Evolutionary conservation across 108 stramenopile species (phyloP).

Genomic region (Stephanodiscus minutulus): DNA sequence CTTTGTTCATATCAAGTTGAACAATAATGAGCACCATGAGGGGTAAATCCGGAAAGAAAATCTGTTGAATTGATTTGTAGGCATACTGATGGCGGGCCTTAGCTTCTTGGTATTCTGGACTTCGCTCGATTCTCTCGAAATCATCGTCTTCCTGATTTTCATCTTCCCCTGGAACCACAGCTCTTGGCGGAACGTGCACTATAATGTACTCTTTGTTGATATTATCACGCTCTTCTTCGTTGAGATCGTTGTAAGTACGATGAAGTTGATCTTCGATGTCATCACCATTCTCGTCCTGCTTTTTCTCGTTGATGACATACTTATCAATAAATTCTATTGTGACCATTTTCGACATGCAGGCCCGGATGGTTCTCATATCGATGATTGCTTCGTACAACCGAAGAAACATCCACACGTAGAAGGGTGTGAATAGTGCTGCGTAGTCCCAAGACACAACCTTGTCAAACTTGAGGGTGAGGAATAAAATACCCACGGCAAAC

Average conservation of each 20-base stretch:
- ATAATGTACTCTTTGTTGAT: conserved; percentile 55
- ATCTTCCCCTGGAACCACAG: conserved; percentile 34
- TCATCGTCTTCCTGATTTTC: conserved; percentile 49
- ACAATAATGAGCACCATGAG: conserved; percentile 66
- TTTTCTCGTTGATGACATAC: conserved; percentile 58
- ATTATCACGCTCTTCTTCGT: conserved; percentile 62
- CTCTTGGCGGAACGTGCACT: conserved; percentile 60
- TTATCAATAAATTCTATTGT: conserved; percentile 62
- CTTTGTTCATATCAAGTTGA: conserved; percentile 64
- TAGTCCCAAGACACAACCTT: conserved; percentile 30
- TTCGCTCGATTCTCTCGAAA: conserved; percentile 57
- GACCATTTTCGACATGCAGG: conserved; percentile 61
- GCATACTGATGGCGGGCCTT: conserved; percentile 48
- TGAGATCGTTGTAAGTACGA: conserved; percentile 58
- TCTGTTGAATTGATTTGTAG: conserved; percentile 35
- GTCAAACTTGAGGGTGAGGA: conserved; percentile 54
- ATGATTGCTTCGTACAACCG: conserved; percentile 40
- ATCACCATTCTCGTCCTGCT: conserved; percentile 48
- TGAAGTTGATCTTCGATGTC: conserved; percentile 45
- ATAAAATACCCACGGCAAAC: conserved; percentile 47
- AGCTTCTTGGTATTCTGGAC: conserved; percentile 69
- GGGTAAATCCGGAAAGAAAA: conserved; percentile 58
- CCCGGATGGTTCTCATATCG: conserved; percentile 30
- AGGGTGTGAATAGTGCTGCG: conserved; percentile 38
- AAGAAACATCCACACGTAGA: conserved; percentile 47